phyloP scores from a whole-genome alignment of 495 filamentous ascomycete species.

The Neurospora sp. region DNA sequence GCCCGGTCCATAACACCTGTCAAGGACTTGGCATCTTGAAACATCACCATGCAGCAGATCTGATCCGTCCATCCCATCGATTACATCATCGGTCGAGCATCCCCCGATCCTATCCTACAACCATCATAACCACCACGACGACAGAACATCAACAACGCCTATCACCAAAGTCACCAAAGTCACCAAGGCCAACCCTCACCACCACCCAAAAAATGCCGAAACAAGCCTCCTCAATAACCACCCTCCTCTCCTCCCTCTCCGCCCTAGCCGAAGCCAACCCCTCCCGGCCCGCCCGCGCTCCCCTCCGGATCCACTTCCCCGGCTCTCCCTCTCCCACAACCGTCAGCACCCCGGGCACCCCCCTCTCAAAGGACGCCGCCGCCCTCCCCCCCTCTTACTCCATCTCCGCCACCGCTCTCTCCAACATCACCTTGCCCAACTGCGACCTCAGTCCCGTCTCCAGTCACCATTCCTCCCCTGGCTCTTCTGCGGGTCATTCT shows the following conservation, averaged over 20 bases:
- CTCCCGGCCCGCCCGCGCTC: not conserved
- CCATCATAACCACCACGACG: not conserved
- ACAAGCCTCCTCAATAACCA: constrained; percentile 7
- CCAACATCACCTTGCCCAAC: constrained; percentile 14
- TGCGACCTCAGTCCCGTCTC: constrained; percentile 6
- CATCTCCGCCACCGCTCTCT: constrained; percentile 12
- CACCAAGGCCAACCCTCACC: constrained; percentile 7
- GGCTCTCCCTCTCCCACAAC: not conserved
- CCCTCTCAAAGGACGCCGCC: constrained; percentile 8
- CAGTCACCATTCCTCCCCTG: constrained; percentile 6
- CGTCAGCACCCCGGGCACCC: constrained; percentile 8
- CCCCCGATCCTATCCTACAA: not conserved
- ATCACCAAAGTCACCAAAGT: not conserved
- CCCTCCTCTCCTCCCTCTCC: constrained; percentile 12
- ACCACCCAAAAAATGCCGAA: constrained; percentile 10
- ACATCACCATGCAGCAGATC: not conserved
- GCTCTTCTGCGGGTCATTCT: not conserved
- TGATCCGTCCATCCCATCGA: not conserved
- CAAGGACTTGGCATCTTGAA: not conserved
- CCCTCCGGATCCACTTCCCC: constrained; percentile 22
- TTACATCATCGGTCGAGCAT: not conserved
- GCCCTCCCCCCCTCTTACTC: constrained; percentile 13
- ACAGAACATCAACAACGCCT: not conserved
- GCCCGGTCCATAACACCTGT: not conserved
- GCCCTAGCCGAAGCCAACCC: constrained; percentile 3